Evolutionary conservation across 2,329 filamentous ascomycete species (phyloP), one percentile per base, ranked within the genome.

Genomic region (Alternaria sp.): DNA sequence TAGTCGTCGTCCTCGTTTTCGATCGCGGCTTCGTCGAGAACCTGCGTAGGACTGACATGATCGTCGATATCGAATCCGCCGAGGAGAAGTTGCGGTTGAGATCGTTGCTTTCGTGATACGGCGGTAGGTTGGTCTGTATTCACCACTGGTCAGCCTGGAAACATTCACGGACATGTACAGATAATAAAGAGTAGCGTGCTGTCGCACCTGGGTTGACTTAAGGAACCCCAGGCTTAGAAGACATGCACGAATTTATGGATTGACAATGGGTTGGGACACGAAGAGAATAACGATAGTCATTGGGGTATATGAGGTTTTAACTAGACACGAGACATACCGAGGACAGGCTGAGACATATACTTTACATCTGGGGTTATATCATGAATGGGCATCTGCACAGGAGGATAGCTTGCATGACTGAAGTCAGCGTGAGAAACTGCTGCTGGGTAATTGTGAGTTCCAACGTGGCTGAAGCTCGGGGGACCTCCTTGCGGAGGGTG

Each of bases 1-100:
- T 85, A 85, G 55, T 85, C 82, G 53, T 85, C 82, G 59, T 85
- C 83, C 52, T 81, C 79, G 25, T 75, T 75, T 68, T 85, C 83
- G 15, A 85, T 65, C 17, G 76, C 77, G 53, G 77, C 77, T 66
- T 79, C 76, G 52, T 79, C 73, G 23, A 80, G 76, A n/a, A 73
- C 53, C 40, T 79, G 72, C 9, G 77, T 78, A 15, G 76, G 77
- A 44, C 77, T 79, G 53, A 72, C 62, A 36, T 77, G 71, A 40
- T 78, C 74, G 17, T 83, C 82, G 50, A 82, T 81, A 21, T 81
- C 81, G 40, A 78, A 79, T 10, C 74, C 77, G 36, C 57, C 67
- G 6, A 75, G 65, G n/a, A 65, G 62, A 8, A 77, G 62, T 36
- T 71, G 66, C 13, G 73, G 63, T 25, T 73, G 60, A 45, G 50